Evolutionary conservation across 257 asterid genomes (phyloP), one percentile per base, ranked within the genome.

Genomic region (Rauvolfia tetraphylla): DNA sequence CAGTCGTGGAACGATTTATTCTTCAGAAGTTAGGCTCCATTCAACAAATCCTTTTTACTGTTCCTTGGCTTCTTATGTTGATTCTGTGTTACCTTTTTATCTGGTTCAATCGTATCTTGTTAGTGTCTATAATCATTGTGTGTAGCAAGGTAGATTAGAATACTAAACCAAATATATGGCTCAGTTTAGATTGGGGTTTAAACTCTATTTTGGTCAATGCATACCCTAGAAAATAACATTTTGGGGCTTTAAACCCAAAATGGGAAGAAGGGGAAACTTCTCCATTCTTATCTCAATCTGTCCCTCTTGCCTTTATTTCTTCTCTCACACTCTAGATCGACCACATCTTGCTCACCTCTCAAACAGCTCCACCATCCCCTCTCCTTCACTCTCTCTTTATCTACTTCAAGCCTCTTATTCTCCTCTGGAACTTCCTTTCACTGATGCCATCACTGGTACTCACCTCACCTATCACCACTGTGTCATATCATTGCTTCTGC

Each of bases 11-110:
- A 41, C 39, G 13, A n/a, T 15, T 31, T 69, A 86, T 67, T 67
- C 51, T 38, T 67, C 18, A 22, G 51, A 38, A 65, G 95, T 88
- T 82, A 91, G 89, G 86, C 22, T 71, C 20, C 61, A n/a, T 33
- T 75, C n/a, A 36, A 41, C 44, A 42, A 27, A 31, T 49, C 44
- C 22, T 46, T 78, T 36, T 46, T 7, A 23, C 72, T 0, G 23
- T 58, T 78, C 39, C 23, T 27, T 77, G 44, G 38, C 48, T n/a
- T 0, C 1, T 29, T 25, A 12, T 39, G 20, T 27, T 41, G 29
- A 27, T 61, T 42, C 42, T 14, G 49, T 70, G 7, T 70, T 41
- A 31, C 39, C 34, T 33, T 56, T 68, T 76, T 51, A 17, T 42
- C 44, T 17, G 18, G 51, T 25, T 57, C 15, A 31, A 59, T 68